phyloP scores from a whole-genome alignment of 2,329 filamentous ascomycete species.

The Colletotrichum navitas region DNA sequence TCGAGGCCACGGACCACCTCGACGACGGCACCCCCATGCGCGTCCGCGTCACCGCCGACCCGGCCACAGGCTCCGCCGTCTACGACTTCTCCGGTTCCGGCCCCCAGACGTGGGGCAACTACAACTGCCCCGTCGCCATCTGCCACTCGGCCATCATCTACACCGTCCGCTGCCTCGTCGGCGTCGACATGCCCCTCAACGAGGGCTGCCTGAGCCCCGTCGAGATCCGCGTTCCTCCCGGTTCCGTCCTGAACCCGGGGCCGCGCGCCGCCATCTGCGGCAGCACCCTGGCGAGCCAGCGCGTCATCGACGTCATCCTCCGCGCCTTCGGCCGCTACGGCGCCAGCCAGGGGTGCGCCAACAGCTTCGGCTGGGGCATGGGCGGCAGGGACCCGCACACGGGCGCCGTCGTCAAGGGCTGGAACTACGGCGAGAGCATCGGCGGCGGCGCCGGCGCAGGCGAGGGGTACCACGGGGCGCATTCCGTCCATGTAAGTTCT shows the following conservation, averaged over 20 bases:
- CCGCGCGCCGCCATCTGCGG: constrained; percentile 59
- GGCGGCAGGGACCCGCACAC: constrained; percentile 48
- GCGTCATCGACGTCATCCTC: constrained; percentile 52
- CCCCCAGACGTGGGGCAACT: constrained; percentile 52
- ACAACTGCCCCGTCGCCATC: constrained; percentile 54
- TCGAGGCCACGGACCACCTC: constrained; percentile 50
- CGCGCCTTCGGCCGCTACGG: constrained; percentile 47
- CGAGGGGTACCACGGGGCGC: constrained; percentile 47
- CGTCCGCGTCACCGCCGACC: constrained; percentile 50
- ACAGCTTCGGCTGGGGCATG: constrained; percentile 53
- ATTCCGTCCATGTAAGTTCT: constrained; percentile 45
- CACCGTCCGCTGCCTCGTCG: constrained; percentile 52
- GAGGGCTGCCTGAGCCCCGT: constrained; percentile 54
- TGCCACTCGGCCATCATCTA: constrained; percentile 56
- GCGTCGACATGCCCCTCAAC: constrained; percentile 55
- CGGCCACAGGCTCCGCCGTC: constrained; percentile 48
- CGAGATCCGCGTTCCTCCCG: constrained; percentile 50
- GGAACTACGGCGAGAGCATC: constrained; percentile 51
- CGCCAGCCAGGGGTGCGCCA: constrained; percentile 51
- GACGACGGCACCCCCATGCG: constrained; percentile 54
- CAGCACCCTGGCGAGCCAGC: constrained; percentile 66
- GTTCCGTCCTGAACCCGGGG: constrained; percentile 51
- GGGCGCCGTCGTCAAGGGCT: constrained; percentile 43
- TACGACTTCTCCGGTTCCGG: constrained; percentile 56
- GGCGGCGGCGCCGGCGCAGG: constrained; percentile 53